A percentile compares a stretch with the other conserved stretches of the same genome.
Conservation (phyloP, 495 filamentous ascomycete genomes). For the Aspergillus indologenus region DNA sequence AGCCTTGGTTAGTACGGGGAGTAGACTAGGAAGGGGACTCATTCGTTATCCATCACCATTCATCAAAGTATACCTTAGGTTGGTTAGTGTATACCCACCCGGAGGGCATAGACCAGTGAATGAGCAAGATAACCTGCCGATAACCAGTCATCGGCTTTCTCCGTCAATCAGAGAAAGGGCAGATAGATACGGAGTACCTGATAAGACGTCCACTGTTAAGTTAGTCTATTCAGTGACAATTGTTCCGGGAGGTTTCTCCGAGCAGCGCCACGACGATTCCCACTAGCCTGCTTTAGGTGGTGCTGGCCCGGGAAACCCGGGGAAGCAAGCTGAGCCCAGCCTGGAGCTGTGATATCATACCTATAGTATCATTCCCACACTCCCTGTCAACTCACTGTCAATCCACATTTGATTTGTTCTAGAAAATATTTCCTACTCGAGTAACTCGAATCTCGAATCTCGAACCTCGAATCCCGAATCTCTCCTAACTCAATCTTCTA, state of each 20-base stretch:
- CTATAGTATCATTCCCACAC: no score
- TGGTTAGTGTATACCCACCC: not conserved
- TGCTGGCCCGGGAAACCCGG: not conserved
- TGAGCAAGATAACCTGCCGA: not conserved
- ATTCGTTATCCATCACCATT: not conserved
- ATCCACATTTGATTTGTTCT: no score
- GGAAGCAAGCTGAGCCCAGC: no score
- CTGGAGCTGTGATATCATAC: not conserved
- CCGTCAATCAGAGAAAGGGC: slow-evolving; percentile 16
- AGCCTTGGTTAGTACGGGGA: not conserved
- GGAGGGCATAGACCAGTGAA: slow-evolving; percentile 1
- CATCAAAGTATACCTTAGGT: no score
- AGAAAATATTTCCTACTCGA: no score
- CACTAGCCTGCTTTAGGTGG: not conserved
- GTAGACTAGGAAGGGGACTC: not conserved
- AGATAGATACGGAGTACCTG: slow-evolving; percentile 2
- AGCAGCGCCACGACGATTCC: not conserved
- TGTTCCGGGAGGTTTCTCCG: slow-evolving; percentile 2
- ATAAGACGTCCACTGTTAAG: no score
- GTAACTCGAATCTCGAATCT: no score
- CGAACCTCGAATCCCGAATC: no score
- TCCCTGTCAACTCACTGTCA: no score
- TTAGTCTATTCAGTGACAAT: not conserved
- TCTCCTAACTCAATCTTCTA: no score
- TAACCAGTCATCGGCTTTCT: slow-evolving; percentile 19